Evolutionary conservation across 495 filamentous ascomycete species (phyloP), one percentile per base, ranked within the genome.

Genomic region (Aspergillus coremiiformis): DNA sequence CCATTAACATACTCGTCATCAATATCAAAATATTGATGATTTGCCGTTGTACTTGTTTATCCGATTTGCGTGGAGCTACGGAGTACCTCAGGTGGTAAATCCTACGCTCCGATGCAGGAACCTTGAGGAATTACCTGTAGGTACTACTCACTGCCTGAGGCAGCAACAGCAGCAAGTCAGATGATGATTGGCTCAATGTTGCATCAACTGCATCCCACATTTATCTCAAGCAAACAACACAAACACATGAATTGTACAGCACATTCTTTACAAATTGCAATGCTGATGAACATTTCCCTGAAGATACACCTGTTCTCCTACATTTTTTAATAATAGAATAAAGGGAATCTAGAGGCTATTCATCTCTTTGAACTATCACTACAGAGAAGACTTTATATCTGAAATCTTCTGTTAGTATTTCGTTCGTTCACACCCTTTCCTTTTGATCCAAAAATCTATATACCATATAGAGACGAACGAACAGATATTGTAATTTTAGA

Each of bases 191-290:
- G 47, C 10, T n/a, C 3, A 22, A 49, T 26, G 19, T 49, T 37
- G 47, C 47, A 49, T 49, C 47, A 48, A 23, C 29, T 48, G 35
- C 45, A 49, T 49, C 33, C 21, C 42, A 11, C 47, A 26, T 39
- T 20, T 8, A 39, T 3, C 33, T 22, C 1, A 22, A 43, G 14
- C 48, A 51, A 51, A 51, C 44, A 33, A 21, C 11, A 22, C 37
- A 48, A 45, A 47, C 41, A 47, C 27, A 39, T 41, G 19, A 39
- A 39, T 24, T 30, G 22, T 45, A 45, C 27, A 24, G 42, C 17
- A 27, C 43, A 44, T 44, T 35, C 32, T 35, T 35, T n/a, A n/a
- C n/a, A n/a, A n/a, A n/a, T n/a, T 35, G 32, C 32, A 35, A 12
- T 12, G 11, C 29, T 8, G 11, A 32, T 10, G 12, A 14, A 35